Evolutionary conservation across 2,329 filamentous ascomycete species (phyloP).

Genomic region (Diaporthe vexans): DNA sequence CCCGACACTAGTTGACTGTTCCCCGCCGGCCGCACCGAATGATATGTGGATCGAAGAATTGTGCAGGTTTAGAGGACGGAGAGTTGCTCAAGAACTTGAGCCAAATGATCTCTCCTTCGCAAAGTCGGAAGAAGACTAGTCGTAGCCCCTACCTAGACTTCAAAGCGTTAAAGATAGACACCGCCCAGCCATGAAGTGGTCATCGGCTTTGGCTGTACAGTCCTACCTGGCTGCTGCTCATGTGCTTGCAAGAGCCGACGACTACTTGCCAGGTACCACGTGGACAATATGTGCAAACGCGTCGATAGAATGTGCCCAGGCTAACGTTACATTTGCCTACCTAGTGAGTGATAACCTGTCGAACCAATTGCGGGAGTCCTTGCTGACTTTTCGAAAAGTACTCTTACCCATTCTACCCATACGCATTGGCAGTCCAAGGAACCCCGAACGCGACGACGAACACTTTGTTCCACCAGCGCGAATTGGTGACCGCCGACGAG

Average conservation of each 20-base stretch:
- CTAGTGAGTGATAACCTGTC: not conserved
- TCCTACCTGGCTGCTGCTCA: not conserved
- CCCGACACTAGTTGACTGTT: not conserved
- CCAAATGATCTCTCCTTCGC: not conserved
- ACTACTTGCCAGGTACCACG: not conserved
- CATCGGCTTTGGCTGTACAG: not conserved
- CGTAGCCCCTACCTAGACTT: not conserved
- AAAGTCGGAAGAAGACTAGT: too few relatives aligned
- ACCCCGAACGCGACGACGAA: constrained; percentile 13
- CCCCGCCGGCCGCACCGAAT: not conserved
- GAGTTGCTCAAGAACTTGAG: not conserved
- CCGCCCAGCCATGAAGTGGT: not conserved
- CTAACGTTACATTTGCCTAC: constrained; percentile 25
- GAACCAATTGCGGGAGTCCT: not conserved
- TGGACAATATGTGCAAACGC: constrained; percentile 26
- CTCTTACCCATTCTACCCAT: constrained; percentile 28
- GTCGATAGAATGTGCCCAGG: constrained; percentile 20
- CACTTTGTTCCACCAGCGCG: constrained; percentile 6
- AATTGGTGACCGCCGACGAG: constrained; percentile 31
- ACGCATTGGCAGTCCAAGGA: constrained; percentile 9
- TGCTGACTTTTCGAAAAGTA: not conserved
- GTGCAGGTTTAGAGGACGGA: not conserved
- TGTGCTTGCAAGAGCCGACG: not conserved
- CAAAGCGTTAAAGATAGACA: not conserved
- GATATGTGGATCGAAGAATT: not conserved